Evolutionary conservation across 116 monocot genomes (phyloP), one percentile per base, ranked within the genome.

Genomic region (Thalassia testudinum): DNA sequence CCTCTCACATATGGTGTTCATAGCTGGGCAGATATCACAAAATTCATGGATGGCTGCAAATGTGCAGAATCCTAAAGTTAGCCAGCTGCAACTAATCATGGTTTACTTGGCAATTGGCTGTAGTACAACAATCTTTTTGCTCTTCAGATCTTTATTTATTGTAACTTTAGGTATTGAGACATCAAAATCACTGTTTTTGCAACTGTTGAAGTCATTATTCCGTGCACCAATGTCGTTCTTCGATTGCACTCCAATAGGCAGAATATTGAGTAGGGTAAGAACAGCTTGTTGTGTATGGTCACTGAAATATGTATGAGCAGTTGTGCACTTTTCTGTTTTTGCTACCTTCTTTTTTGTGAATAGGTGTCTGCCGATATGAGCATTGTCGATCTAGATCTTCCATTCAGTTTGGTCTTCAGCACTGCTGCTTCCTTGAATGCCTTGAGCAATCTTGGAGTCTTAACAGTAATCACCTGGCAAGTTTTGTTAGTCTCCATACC

Each of bases 41-140:
- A 90, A 91, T 50, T 75, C 81, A 60, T 91, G 91, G 85, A 78
- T 91, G 91, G 91, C 85, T 37, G 75, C 70, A 12, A 91, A 85
- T 64, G 81, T 85, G 20, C 63, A 85, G 48, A 75, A 91, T 62
- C 81, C 91, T 52, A 24, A 66, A 76, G 75, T 81, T 20, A 78
- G 76, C 76, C 76, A 70, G 21, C 56, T 81, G 59, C 51, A 30
- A 29, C 44, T 91, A 18, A 85, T 85, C 28, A 61, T 68, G 37
- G 81, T 91, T 50, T 91, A 91, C 61, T 62, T 85, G 37, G 63
- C 59, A 20, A 76, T 91, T 48, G 85, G 85, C 20, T 62, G 71
- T 42, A 47, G 58, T 27, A 54, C 81, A 26, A 50, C 69, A 0
- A 21, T 91, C 23, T 78, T 81, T 62, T 73, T 91, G 62, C 48